Evolutionary conservation across 148 eudicot species (phyloP), one percentile per base, ranked within the genome.

Genomic region (Linanthus parryae): DNA sequence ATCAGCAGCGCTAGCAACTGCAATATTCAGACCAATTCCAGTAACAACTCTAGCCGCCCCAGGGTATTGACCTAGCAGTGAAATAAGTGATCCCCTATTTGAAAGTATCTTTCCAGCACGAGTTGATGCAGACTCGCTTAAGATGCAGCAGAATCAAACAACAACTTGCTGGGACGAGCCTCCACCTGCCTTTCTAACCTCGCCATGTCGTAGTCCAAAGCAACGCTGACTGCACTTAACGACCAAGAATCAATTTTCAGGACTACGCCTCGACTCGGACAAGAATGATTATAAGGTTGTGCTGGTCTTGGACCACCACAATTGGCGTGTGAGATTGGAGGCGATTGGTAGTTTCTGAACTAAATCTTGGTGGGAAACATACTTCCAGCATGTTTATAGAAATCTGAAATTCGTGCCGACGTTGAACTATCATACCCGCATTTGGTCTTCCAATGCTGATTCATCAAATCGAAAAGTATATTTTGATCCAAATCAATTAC

Each of bases 221-320:
- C n/a, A n/a, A n/a, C n/a, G n/a, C n/a, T n/a, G n/a, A n/a, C n/a
- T n/a, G n/a, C n/a, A n/a, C n/a, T n/a, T n/a, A n/a, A n/a, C n/a
- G n/a, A n/a, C n/a, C n/a, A n/a, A n/a, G n/a, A n/a, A n/a, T 7
- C 76, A 88, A 21, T 85, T 81, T 30, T 85, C 94, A 84, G 71
- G n/a, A n/a, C n/a, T n/a, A n/a, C n/a, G n/a, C n/a, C n/a, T n/a
- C n/a, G n/a, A n/a, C n/a, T n/a, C n/a, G n/a, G n/a, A n/a, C n/a
- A n/a, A n/a, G n/a, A n/a, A n/a, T n/a, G n/a, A n/a, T n/a, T n/a
- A n/a, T n/a, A n/a, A n/a, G n/a, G n/a, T n/a, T n/a, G n/a, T n/a
- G n/a, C n/a, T n/a, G n/a, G n/a, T n/a, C n/a, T n/a, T n/a, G n/a
- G n/a, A n/a, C n/a, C n/a, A n/a, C n/a, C n/a, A n/a, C n/a, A n/a